Percentiles rank a stretch among this genome's conserved stretches.
Evolutionary conservation across 208 protist species (phyloP).

Genomic region (Trypanosoma caninum): DNA sequence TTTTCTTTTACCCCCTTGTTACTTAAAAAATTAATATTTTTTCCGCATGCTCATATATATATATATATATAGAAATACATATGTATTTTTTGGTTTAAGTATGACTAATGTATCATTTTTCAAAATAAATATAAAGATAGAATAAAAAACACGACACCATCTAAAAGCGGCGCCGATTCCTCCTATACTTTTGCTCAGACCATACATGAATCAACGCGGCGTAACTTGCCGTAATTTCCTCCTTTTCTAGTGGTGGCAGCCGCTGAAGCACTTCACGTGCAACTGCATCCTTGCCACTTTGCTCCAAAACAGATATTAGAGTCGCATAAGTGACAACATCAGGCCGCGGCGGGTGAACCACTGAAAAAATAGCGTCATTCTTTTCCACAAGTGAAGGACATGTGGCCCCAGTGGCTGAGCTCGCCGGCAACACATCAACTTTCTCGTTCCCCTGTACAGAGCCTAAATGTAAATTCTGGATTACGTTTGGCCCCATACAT

Average conservation of each 20-base stretch:
- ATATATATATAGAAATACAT: not conserved
- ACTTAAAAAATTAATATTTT: too few relatives aligned
- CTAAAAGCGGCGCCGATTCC: conserved; percentile 20
- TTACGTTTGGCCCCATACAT: conserved; percentile 71
- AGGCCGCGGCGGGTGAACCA: conserved; percentile 34
- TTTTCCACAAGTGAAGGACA: not conserved
- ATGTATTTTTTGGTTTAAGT: not conserved
- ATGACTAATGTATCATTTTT: not conserved
- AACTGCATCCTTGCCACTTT: conserved; percentile 56
- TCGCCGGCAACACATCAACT: not conserved
- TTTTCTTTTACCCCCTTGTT: not conserved
- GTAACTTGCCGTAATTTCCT: conserved; percentile 85
- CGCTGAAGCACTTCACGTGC: conserved; percentile 56
- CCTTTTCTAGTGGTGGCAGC: conserved; percentile 64
- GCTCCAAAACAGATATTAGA: conserved; percentile 81
- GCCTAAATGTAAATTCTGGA: conserved; percentile 26
- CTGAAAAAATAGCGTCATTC: conserved; percentile 2
- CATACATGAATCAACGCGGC: conserved; percentile 84
- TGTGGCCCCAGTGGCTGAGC: not conserved
- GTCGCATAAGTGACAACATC: conserved; percentile 84
- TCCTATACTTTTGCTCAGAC: conserved; percentile 52
- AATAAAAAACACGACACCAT: too few relatives aligned
- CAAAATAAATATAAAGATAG: not conserved
- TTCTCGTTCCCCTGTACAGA: not conserved
- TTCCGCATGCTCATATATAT: too few relatives aligned